Conservation (phyloP, 345 rosid species). For the Syzygium aromaticum region DNA sequence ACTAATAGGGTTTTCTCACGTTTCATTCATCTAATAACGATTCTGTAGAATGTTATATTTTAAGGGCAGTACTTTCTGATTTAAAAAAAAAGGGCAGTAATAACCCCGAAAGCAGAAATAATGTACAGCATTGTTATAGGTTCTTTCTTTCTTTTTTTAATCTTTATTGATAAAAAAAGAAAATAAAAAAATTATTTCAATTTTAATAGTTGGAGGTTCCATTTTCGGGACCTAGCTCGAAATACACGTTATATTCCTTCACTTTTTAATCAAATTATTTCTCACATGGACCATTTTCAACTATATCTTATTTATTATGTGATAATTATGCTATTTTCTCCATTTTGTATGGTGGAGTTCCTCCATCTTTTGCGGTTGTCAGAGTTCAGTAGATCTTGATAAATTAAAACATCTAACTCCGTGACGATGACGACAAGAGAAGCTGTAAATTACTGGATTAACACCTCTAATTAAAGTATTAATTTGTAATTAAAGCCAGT, state of each 20-base stretch:
- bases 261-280: not conserved
- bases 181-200: not conserved
- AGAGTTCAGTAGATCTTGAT: not conserved
- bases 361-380: not conserved
- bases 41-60: no score
- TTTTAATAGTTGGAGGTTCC: not conserved
- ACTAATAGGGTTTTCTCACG: no score
- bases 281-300: not conserved
- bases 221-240: not conserved
- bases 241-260: not conserved
- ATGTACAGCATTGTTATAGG: not conserved
- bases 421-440: no score
- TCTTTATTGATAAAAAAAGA: not conserved
- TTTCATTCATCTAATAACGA: no score
- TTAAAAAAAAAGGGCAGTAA: not conserved
- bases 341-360: not conserved
- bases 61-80: no score
- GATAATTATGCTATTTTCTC: not conserved
- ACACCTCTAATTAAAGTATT: not conserved
- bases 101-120: not conserved
- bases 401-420: not conserved
- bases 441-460: not conserved
- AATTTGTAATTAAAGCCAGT: not conserved
- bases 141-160: not conserved
- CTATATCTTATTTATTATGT: not conserved